Evolutionary conservation across 2,329 filamentous ascomycete genomes (phyloP), one percentile per base, ranked within the genome.

Genomic region (Diaporthe citri): DNA sequence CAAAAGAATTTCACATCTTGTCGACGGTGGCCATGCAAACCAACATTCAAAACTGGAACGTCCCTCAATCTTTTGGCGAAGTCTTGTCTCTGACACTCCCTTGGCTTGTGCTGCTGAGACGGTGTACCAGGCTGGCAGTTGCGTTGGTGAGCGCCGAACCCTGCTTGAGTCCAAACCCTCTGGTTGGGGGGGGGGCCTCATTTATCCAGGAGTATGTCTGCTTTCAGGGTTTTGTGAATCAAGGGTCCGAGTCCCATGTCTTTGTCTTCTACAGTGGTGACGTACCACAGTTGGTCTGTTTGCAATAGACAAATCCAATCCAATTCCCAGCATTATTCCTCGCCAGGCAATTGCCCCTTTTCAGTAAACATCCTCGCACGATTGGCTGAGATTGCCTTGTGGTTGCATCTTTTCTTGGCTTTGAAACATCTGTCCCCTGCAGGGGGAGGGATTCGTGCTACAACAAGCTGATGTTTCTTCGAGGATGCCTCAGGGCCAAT

Each of bases 401-500:
- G 13, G 13, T 12, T 62, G 48, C 25, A 55, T 62, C 34, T 41
- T 67, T 52, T 31, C 57, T 41, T 72, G 70, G 31, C 31, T 28
- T 34, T 64, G 57, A 72, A 72, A 72, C 70, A 64, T 43, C 46
- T 25, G 39, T 34, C 15, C 22, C 34, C 57, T 60, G 46, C 57
- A 52, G 55, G 70, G 57, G 70, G 31, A 4, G 57, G 22, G 15
- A 39, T 39, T 72, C 57, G 70, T 43, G 52, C 25, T 62, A 55
- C 57, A 64, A 17, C 20, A 12, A 31, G 34, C 31, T 8, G 46
- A 55, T 46, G 48, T 67, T 67, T 34, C 25, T 48, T 67, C 64
- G 15, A 36, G 22, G n/a, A 28, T 13, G 46, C 39, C 39, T 17
- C 70, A 25, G 20, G 70, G 46, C 70, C 70, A 72, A 72, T 72